Conservation (phyloP, 139 green algal genomes). For the Ettlia oleoabundans region DNA sequence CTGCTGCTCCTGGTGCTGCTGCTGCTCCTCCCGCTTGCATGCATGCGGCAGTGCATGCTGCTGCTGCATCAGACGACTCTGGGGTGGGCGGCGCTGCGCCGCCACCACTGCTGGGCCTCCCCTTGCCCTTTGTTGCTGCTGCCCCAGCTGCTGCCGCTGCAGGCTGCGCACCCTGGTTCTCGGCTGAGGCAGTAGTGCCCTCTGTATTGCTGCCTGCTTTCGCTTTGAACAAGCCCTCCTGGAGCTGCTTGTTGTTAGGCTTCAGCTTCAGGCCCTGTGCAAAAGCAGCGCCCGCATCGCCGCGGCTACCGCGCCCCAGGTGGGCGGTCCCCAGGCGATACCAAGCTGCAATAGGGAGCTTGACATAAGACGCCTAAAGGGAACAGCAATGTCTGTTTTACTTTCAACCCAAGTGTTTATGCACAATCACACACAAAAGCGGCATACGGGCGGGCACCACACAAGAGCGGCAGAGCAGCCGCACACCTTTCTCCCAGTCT, state of each 20-base stretch:
- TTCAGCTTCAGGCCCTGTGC: neutral
- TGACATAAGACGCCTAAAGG: neutral
- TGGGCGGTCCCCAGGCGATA: conserved; percentile 16
- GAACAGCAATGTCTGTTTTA: no score
- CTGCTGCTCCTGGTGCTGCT: neutral
- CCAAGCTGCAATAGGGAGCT: conserved; percentile 1
- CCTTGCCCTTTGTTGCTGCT: neutral
- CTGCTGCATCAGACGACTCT: neutral
- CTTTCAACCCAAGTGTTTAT: no score
- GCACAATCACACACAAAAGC: no score
- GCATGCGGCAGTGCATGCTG: no score
- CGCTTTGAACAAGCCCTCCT: neutral
- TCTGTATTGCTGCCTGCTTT: neutral
- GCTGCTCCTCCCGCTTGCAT: neutral
- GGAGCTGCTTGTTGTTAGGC: conserved; percentile 23
- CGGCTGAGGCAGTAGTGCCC: neutral
- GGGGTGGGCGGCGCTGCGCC: neutral
- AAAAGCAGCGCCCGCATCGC: neutral
- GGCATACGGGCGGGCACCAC: neutral
- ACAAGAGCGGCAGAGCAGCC: neutral
- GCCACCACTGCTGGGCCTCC: neutral
- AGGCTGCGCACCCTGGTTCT: neutral
- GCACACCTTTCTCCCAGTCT: conserved; percentile 17
- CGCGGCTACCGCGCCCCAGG: neutral
- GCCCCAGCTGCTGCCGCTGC: neutral